Base-by-base conservation (phyloP, 768 basidiomycete species). In the Neoboletus brunneissimus region DNA sequence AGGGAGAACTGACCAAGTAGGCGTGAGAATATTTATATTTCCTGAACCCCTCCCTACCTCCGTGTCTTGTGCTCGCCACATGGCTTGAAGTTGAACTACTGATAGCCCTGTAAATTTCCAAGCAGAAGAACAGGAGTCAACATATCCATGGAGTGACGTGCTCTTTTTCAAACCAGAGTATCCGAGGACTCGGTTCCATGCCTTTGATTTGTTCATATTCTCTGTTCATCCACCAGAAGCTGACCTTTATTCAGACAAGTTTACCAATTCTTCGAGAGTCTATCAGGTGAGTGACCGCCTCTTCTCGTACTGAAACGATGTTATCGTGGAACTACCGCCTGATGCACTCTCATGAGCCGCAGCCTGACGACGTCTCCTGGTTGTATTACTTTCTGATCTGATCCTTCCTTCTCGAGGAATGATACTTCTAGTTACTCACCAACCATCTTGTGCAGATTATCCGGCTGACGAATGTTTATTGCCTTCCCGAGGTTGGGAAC, bases 311-410 rank as follows among this genome's bases (percentile, higher is more conserved):
- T 22, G 25, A 62, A 61, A 40, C 10, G 59, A 61, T 60, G 58
- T 61, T 40, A 60, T 61, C 43, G 46, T 60, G 59, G 59, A 61
- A 48, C 57, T 56, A 56, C 59, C 59, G 53, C 53, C 59, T 42
- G 59, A 60, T 27, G 43, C 48, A 12, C 59, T 49, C 53, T 41
- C 38, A 32, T 4, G 48, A 42, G 53, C 18, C 42, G 53, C 53
- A 15, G 20, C 50, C 43, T 60, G 59, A 60, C 43, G 59, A 61
- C 48, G 31, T 8, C 15, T 61, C 59, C 59, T 46, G 53, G 59
- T 48, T 60, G 47, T 61, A 35, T 61, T 55, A 23, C 23, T 59
- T 59, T 48, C 37, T 60, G 25, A 2, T 60, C 59, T 60, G 53
- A 61, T 61, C 22, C 16, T n/a, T 31, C 37, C 12, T 37, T 16